Evolutionary conservation across 495 filamentous ascomycete species (phyloP).

Genomic region (Tuber calosporum): DNA sequence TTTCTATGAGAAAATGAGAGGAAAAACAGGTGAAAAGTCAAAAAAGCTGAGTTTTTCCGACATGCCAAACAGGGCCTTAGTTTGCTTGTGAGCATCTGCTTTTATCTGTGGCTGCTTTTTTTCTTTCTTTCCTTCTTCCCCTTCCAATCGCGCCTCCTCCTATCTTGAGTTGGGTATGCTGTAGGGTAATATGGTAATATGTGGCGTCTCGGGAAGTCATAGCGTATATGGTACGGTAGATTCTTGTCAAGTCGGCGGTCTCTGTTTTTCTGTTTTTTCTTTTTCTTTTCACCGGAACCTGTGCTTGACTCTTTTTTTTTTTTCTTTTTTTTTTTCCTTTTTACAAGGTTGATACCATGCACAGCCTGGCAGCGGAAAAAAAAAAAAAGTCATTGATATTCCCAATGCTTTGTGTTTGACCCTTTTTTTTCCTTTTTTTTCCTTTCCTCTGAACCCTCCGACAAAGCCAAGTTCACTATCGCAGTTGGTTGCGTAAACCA

Average conservation of each 20-base stretch:
- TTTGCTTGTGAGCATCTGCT: background rate
- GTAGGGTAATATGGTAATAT: background rate
- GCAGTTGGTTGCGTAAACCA: background rate
- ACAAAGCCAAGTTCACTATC: no score
- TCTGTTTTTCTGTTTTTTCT: background rate
- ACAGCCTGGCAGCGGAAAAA: background rate
- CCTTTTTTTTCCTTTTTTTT: no score
- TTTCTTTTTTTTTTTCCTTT: background rate
- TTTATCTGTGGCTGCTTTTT: background rate
- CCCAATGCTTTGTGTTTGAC: no score
- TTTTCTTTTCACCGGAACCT: background rate
- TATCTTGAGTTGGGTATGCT: background rate
- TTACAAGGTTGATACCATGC: background rate
- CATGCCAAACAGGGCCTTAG: no score
- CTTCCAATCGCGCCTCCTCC: background rate
- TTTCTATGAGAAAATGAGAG: no score
- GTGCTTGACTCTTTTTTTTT: background rate
- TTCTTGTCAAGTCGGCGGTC: background rate
- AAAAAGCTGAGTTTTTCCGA: no score
- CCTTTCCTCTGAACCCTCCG: no score
- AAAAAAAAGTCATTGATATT: no score
- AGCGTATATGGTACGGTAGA: background rate
- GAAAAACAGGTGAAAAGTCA: no score
- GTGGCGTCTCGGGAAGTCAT: conserved; percentile 2
- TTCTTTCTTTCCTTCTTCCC: background rate